Conservation (phyloP, 371 early-diverging fungal species). For the Mucor circinelloides region DNA sequence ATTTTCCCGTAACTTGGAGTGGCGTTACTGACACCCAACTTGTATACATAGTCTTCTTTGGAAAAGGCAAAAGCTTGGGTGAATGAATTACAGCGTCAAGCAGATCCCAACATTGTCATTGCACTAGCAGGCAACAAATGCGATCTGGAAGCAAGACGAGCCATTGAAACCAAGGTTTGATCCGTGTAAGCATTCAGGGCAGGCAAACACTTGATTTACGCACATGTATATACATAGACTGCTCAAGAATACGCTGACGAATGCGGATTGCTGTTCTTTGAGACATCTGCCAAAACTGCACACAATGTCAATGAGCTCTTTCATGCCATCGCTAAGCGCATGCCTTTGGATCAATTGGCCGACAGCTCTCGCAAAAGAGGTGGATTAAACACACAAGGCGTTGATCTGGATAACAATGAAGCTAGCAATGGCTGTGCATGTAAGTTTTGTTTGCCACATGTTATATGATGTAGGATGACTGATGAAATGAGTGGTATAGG, state of each 20-base stretch:
- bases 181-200: not conserved
- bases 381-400: slow-evolving; percentile 39
- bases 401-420: slow-evolving; percentile 37
- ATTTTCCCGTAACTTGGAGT: too few species aligned
- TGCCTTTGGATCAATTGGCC: slow-evolving; percentile 52
- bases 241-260: slow-evolving; percentile 90
- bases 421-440: slow-evolving; percentile 47
- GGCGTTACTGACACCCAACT: not conserved
- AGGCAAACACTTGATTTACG: not conserved
- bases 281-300: slow-evolving; percentile 94
- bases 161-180: slow-evolving; percentile 64
- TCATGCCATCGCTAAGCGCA: slow-evolving; percentile 59
- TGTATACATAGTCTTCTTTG: slow-evolving; percentile 74
- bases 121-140: slow-evolving; percentile 96
- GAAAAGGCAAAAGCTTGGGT: slow-evolving; percentile 98
- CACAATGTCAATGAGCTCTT: slow-evolving; percentile 87
- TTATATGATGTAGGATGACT: not conserved
- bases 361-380: slow-evolving; percentile 43
- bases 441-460: slow-evolving; percentile 23
- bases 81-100: slow-evolving; percentile 93
- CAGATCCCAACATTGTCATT: slow-evolving; percentile 93
- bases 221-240: slow-evolving; percentile 57
- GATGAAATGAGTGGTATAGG: not conserved
- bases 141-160: slow-evolving; percentile 79
- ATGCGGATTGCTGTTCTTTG: slow-evolving; percentile 85